Conservation (phyloP, 2,329 filamentous ascomycete genomes). For the Pezicula neosporulosa region DNA sequence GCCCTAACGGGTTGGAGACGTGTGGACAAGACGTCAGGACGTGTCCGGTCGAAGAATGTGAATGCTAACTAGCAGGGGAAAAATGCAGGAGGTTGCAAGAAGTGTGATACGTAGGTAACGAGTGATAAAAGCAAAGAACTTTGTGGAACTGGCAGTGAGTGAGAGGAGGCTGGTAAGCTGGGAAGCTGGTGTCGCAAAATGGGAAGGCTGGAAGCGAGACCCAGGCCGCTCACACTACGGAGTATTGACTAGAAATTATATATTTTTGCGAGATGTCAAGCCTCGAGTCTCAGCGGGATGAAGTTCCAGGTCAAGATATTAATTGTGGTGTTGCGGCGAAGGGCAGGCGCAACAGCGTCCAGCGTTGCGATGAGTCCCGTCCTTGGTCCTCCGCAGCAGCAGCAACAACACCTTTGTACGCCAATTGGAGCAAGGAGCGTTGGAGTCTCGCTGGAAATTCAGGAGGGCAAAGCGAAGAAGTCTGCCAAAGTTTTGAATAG, state of each 20-base stretch:
- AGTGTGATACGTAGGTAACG: neutral
- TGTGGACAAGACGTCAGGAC: neutral
- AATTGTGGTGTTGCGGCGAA: too few species aligned
- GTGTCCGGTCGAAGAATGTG: neutral
- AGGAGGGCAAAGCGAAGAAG: conserved; percentile 5
- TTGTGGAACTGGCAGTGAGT: neutral
- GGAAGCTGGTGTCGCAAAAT: neutral
- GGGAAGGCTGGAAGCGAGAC: too few species aligned
- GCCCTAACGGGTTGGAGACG: conserved; percentile 7
- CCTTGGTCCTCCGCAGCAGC: too few species aligned
- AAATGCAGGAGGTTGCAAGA: neutral
- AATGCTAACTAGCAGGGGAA: conserved; percentile 1
- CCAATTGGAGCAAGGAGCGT: neutral
- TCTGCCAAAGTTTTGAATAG: conserved; percentile 8
- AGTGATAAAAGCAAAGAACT: neutral
- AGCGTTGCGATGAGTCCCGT: too few species aligned
- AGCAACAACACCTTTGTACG: neutral
- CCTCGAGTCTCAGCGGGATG: too few species aligned
- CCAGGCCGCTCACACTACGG: too few species aligned
- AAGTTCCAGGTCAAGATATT: too few species aligned
- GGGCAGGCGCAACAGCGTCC: too few species aligned
- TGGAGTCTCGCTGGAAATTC: neutral
- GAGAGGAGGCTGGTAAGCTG: neutral
- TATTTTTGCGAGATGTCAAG: too few species aligned
- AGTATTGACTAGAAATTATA: too few species aligned